A percentile compares a stretch with the other conserved stretches of the same genome.
Evolutionary conservation across 192 early-diverging fungal genomes (phyloP).

Genomic region (Backusella mclennaniae): DNA sequence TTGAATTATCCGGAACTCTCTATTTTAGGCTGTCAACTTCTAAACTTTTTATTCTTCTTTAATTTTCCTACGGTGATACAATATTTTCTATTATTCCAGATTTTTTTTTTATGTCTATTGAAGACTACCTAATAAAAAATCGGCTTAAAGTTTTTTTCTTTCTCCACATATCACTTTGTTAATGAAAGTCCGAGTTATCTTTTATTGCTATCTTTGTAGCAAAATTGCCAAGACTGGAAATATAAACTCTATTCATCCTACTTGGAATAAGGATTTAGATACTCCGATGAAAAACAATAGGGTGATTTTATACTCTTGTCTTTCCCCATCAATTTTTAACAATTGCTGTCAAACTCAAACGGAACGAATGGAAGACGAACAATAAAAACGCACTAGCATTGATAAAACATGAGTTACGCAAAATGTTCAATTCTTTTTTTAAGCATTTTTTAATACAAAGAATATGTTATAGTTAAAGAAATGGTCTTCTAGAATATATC

Average conservation of each 20-base stretch:
- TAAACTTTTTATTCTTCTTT: not conserved
- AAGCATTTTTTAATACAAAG: not conserved
- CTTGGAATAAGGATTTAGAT: not conserved
- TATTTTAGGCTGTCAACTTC: not conserved
- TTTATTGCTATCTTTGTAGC: not conserved
- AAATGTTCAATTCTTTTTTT: not conserved
- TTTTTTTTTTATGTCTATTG: not conserved
- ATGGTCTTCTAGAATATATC: not conserved
- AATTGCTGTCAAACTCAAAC: not conserved
- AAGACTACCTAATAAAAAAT: not conserved
- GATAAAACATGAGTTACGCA: not conserved
- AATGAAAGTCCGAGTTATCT: constrained; percentile 1
- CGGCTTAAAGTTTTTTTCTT: not conserved
- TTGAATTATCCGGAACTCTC: not conserved
- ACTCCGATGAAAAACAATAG: constrained; percentile 5
- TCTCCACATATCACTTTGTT: not conserved
- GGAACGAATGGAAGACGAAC: not conserved
- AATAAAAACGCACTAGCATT: not conserved
- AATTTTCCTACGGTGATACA: not conserved
- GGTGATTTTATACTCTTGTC: not conserved
- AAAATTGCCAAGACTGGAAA: not conserved
- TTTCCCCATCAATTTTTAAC: not conserved
- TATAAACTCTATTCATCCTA: not conserved
- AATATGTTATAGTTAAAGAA: not conserved
- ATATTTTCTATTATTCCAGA: not conserved